phyloP scores from a whole-genome alignment of 2,329 filamentous ascomycete genomes.

The Colletotrichum trifolii region DNA sequence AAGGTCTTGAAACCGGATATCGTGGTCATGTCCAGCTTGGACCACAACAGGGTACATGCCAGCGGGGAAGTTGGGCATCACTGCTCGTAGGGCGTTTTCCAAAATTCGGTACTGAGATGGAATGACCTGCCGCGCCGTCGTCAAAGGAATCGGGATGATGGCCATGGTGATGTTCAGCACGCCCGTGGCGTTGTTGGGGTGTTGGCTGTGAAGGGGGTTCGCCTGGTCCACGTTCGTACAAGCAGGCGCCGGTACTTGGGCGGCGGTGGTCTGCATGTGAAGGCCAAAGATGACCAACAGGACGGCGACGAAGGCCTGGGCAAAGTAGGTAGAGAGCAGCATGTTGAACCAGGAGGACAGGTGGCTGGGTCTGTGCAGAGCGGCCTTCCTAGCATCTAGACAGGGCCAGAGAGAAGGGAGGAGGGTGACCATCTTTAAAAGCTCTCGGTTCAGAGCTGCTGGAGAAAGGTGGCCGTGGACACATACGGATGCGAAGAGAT shows the following conservation, averaged over 20 bases:
- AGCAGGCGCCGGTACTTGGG: constrained; percentile 11
- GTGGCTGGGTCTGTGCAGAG: constrained; percentile 2
- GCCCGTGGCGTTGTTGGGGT: constrained; percentile 60
- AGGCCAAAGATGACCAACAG: constrained; percentile 27
- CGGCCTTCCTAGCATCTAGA: constrained; percentile 12
- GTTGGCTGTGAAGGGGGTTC: constrained; percentile 60
- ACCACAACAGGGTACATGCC: constrained; percentile 65
- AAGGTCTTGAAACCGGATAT: constrained; percentile 55
- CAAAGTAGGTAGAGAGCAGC: constrained; percentile 25
- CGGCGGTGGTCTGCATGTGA: constrained; percentile 26
- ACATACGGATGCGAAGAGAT: constrained; percentile 15
- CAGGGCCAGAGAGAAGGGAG: constrained; percentile 24
- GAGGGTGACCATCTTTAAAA: constrained; percentile 33
- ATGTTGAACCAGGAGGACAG: constrained; percentile 30
- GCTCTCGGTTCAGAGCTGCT: constrained; percentile 10
- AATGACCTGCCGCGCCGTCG: constrained; percentile 57
- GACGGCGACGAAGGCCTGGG: constrained; percentile 30
- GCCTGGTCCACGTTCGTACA: constrained; percentile 35
- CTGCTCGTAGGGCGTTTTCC: constrained; percentile 56
- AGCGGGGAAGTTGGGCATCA: constrained; percentile 60
- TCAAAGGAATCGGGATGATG: constrained; percentile 62
- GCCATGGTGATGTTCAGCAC: constrained; percentile 64
- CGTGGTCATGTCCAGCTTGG: constrained; percentile 62
- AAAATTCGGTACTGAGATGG: constrained; percentile 61
- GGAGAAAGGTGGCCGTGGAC: constrained; percentile 8